Conservation (phyloP, 2,329 filamentous ascomycete genomes). For the Chaetomiaceae sp. region DNA sequence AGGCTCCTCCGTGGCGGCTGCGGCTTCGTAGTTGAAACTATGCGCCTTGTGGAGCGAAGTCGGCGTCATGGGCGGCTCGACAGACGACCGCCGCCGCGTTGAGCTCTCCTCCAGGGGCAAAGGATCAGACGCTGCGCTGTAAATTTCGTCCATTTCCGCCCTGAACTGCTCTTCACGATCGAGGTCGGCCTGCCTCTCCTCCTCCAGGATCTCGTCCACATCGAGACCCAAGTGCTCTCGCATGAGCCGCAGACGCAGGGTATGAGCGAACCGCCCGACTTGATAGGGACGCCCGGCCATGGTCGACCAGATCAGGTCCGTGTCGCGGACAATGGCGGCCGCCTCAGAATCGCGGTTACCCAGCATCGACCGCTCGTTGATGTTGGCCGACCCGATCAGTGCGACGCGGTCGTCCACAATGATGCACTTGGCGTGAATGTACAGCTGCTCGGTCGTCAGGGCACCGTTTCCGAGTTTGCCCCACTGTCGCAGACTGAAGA, state of each 20-base stretch:
- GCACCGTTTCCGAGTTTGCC: slow-evolving; percentile 79
- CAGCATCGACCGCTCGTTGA: slow-evolving; percentile 95
- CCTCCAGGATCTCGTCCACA: slow-evolving; percentile 83
- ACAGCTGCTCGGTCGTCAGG: slow-evolving; percentile 90
- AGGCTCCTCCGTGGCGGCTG: slow-evolving; percentile 56
- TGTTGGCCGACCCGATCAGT: slow-evolving; percentile 95
- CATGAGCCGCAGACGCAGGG: slow-evolving; percentile 89
- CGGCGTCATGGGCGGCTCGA: slow-evolving; percentile 10
- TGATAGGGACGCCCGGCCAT: slow-evolving; percentile 89
- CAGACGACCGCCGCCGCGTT: slow-evolving; percentile 8
- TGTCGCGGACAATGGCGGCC: slow-evolving; percentile 85
- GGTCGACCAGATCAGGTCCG: slow-evolving; percentile 83
- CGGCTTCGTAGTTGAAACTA: slow-evolving; percentile 74
- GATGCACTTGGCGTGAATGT: slow-evolving; percentile 97
- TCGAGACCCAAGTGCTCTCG: slow-evolving; percentile 94
- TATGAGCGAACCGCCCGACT: slow-evolving; percentile 89
- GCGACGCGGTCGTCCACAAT: slow-evolving; percentile 90
- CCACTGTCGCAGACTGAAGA: slow-evolving; percentile 90
- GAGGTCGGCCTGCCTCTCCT: slow-evolving; percentile 65
- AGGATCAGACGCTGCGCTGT: slow-evolving; percentile 42
- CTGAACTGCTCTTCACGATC: slow-evolving; percentile 52
- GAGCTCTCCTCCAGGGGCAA: slow-evolving; percentile 21
- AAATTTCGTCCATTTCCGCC: slow-evolving; percentile 59
- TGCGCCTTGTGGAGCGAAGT: slow-evolving; percentile 1
- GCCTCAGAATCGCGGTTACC: slow-evolving; percentile 89